Conservation (phyloP, 176 grass and related monocot genomes). For the Raddia guianensis region DNA sequence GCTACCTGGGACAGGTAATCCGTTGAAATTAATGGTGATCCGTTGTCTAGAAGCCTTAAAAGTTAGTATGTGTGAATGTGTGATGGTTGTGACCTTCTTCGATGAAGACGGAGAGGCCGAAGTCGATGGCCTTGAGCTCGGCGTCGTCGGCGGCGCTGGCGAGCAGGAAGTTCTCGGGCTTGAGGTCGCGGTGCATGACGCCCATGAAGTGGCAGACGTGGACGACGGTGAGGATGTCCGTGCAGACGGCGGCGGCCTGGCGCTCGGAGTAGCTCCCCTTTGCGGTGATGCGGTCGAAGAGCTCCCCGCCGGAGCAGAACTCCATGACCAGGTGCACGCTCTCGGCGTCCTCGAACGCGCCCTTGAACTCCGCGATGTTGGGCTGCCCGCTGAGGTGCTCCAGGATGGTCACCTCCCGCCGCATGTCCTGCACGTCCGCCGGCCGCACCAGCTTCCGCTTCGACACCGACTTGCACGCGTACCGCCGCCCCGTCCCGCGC, state of each 20-base stretch:
- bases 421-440: slow-evolving; percentile 71
- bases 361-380: slow-evolving; percentile 89
- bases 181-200: slow-evolving; percentile 87
- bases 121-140: slow-evolving; percentile 84
- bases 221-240: slow-evolving; percentile 70
- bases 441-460: slow-evolving; percentile 77
- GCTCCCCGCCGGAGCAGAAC: slow-evolving; percentile 87
- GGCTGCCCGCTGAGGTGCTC: slow-evolving; percentile 90
- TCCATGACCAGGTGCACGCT: slow-evolving; percentile 86
- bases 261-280: slow-evolving; percentile 71
- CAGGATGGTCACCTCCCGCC: slow-evolving; percentile 86
- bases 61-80: background rate
- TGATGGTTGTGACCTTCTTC: slow-evolving; percentile 60
- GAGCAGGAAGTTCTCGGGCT: slow-evolving; percentile 89
- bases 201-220: slow-evolving; percentile 96
- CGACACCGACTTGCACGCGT: slow-evolving; percentile 91
- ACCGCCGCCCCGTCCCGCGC: slow-evolving; percentile 45
- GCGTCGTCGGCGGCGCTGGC: slow-evolving; percentile 58
- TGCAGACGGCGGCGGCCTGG: slow-evolving; percentile 64
- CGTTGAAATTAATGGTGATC: too few relatives aligned
- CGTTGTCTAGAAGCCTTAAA: too few relatives aligned
- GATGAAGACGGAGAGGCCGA: slow-evolving; percentile 85
- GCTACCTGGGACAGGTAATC: too few relatives aligned
- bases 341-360: slow-evolving; percentile 70
- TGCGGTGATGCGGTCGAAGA: slow-evolving; percentile 81